Conservation (phyloP, 2,329 filamentous ascomycete species). For the Meredithiella fracta region DNA sequence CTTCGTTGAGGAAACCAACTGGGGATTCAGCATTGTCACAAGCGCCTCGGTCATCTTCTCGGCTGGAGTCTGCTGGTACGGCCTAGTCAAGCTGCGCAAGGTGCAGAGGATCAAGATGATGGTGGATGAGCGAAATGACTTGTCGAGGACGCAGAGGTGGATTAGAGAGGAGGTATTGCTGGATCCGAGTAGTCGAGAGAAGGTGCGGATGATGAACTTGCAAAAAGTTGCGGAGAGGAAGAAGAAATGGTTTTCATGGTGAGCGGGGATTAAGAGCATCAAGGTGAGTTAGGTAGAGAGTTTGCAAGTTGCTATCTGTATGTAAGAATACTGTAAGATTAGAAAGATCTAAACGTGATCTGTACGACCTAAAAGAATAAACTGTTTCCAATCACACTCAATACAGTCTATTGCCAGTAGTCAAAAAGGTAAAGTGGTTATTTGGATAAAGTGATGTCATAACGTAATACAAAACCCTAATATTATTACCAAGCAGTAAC, state of each 20-base stretch:
- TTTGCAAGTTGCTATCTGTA: not conserved
- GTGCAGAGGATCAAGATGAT: conserved; percentile 83
- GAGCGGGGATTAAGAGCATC: not conserved
- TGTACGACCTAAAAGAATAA: no score
- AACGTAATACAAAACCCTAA: not conserved
- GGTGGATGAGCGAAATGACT: conserved; percentile 25
- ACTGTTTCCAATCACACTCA: no score
- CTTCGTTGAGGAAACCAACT: conserved; percentile 85
- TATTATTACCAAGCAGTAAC: not conserved
- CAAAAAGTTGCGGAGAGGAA: conserved; percentile 25
- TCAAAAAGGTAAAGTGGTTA: no score
- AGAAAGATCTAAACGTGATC: not conserved
- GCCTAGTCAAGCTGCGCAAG: conserved; percentile 64
- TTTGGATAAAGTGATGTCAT: not conserved
- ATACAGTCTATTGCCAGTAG: no score
- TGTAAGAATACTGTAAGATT: conserved; percentile 13
- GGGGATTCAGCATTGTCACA: conserved; percentile 69
- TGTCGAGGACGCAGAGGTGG: conserved; percentile 27
- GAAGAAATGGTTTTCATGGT: conserved; percentile 21
- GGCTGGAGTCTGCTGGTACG: conserved; percentile 64
- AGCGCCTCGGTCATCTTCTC: conserved; percentile 55
- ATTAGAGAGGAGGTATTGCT: conserved; percentile 33
- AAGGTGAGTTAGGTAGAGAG: no score
- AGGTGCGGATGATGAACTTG: conserved; percentile 34
- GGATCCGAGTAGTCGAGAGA: conserved; percentile 38